phyloP scores from a whole-genome alignment of 306 rosid genomes.

The Pterocarpus macrocarpus region DNA sequence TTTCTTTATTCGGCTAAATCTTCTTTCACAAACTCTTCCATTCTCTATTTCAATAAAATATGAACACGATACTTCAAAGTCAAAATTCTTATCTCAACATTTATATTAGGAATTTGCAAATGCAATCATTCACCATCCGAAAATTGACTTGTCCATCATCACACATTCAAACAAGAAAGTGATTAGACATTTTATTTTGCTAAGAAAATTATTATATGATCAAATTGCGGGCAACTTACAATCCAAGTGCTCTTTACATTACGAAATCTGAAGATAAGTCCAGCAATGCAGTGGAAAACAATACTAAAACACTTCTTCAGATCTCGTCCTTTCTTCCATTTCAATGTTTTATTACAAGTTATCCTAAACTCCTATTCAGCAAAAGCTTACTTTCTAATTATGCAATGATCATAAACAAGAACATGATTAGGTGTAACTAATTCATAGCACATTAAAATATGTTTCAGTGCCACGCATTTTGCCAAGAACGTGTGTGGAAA shows the following conservation, averaged over 20 bases:
- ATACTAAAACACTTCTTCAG: constrained; percentile 15
- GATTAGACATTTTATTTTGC: not conserved
- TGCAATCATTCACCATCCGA: constrained; percentile 22
- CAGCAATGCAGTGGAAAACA: constrained; percentile 20
- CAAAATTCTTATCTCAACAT: constrained; percentile 18
- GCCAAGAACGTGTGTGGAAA: constrained; percentile 40
- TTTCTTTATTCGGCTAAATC: constrained; percentile 14
- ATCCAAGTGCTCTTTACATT: not conserved
- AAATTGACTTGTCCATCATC: constrained; percentile 42
- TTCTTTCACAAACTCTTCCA: constrained; percentile 13
- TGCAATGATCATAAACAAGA: constrained; percentile 8
- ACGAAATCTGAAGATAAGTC: not conserved
- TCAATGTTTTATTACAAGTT: constrained; percentile 15
- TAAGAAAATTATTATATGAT: constrained; percentile 23
- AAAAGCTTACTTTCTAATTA: not conserved
- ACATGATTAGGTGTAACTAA: constrained; percentile 38
- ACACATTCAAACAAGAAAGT: constrained; percentile 26
- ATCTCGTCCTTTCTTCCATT: constrained; percentile 24
- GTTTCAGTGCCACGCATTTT: constrained; percentile 33
- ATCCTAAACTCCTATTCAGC: not conserved
- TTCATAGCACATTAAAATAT: constrained; percentile 19
- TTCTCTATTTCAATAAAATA: constrained; percentile 16
- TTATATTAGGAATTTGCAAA: not conserved
- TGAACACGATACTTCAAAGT: constrained; percentile 21
- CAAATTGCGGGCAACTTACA: constrained; percentile 22